A percentile compares a stretch with the other conserved stretches of the same genome.
Evolutionary conservation across 2,329 filamentous ascomycete species (phyloP).

Genomic region (Xenoacremonium recifei): DNA sequence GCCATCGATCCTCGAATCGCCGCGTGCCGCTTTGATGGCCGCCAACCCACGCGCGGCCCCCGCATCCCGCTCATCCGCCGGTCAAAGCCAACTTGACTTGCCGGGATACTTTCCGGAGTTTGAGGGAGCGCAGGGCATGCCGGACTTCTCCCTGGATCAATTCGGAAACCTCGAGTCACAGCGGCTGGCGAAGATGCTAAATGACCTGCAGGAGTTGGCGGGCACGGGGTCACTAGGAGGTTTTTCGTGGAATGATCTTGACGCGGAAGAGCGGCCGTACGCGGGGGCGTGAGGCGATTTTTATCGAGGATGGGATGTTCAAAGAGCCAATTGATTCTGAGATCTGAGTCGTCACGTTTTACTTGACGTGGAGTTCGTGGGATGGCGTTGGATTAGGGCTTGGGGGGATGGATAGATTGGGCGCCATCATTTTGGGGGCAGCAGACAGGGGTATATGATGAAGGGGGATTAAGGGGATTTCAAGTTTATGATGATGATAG

Average conservation of each 20-base stretch:
- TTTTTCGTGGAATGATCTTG: slow-evolving; percentile 2
- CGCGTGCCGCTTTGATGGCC: slow-evolving; percentile 2
- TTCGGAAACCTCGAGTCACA: slow-evolving; percentile 12
- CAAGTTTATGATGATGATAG: too few relatives aligned
- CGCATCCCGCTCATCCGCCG: not conserved
- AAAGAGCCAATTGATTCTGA: too few relatives aligned
- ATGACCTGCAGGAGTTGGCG: slow-evolving; percentile 24
- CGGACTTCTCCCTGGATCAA: slow-evolving; percentile 4
- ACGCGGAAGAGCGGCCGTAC: not conserved
- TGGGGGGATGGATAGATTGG: too few relatives aligned
- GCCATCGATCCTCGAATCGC: slow-evolving; percentile 3
- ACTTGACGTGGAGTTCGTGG: too few relatives aligned
- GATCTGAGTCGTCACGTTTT: too few relatives aligned
- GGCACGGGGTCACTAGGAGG: slow-evolving; percentile 15
- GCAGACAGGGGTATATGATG: too few relatives aligned
- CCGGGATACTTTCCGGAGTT: slow-evolving; percentile 9
- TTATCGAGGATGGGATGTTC: not conserved
- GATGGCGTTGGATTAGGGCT: too few relatives aligned
- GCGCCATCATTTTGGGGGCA: too few relatives aligned
- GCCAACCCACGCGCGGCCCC: slow-evolving; percentile 4
- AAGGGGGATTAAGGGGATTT: too few relatives aligned
- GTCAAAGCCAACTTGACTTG: slow-evolving; percentile 14
- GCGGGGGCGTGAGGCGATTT: not conserved
- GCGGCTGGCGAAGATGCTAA: slow-evolving; percentile 20
- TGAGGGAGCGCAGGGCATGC: not conserved